Percentiles rank a stretch among this genome's conserved stretches.
These are phyloP conservation scores for Petunia axillaris DNA, from an alignment of 257 asterid species.

Conservation along the genomic window DNA sequence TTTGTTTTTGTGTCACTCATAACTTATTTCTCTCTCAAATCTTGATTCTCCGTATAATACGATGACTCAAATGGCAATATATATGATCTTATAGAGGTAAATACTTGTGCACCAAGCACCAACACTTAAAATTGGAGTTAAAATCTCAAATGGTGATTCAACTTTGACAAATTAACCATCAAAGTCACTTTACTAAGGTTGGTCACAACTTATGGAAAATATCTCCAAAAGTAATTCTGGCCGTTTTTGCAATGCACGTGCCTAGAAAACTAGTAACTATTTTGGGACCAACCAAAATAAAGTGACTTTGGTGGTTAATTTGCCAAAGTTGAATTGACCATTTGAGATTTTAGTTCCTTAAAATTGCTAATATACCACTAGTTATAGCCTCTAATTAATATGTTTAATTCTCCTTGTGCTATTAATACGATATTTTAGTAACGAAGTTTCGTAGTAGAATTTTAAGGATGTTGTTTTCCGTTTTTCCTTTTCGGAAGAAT, in stretches of 20 bases:
- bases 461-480: background rate
- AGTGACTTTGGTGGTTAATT: no score
- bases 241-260: no score
- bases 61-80: background rate
- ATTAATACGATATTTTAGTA: background rate
- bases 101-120: background rate
- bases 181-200: no score
- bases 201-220: no score
- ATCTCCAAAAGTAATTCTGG: no score
- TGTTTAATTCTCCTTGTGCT: background rate
- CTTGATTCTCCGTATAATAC: no score
- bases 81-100: background rate
- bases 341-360: background rate
- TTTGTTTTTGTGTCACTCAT: background rate
- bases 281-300: no score
- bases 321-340: no score
- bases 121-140: no score
- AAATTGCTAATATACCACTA: conserved; percentile 14
- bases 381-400: background rate
- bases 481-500: background rate
- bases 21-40: background rate
- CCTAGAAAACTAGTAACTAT: no score
- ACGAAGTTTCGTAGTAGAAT: background rate
- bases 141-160: no score
- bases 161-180: no score